Evolutionary conservation across 495 filamentous ascomycete genomes (phyloP), one percentile per base, ranked within the genome.

Genomic region (Tuber indicum): DNA sequence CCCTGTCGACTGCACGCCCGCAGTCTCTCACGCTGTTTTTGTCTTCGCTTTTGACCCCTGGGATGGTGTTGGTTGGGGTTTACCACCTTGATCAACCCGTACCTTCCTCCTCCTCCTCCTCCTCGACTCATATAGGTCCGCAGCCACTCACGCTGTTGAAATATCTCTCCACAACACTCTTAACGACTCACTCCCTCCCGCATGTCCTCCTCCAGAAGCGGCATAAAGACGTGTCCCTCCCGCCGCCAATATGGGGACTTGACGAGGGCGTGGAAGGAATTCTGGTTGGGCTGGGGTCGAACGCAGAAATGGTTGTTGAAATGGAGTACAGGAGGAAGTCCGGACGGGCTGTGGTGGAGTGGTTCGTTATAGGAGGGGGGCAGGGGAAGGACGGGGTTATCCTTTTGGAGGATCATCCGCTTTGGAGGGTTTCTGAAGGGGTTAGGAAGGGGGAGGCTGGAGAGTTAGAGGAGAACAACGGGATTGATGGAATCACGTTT

Each of bases 281-380:
- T 23, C 1, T 84, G 14, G 41, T 77, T 16, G 83, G 82, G 19
- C 77, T 82, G 43, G 79, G 76, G 19, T 76, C 72, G 36, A 88
- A 88, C 52, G 84, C 87, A 23, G 91, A 91, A 0, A 84, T 96
- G 6, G 93, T 97, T 4, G 79, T 99, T 4, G 91, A 94, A 78
- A 91, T 97, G 89, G 94, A 98, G 84, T 87, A 96, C 82, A 86
- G 96, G 3, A 86, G 94, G 32, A 91, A 92, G 78, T 92, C 90
- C 76, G 96, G 96, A 0, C 87, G 94, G 26, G 89, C 90, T 0
- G 90, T 97, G 14, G 82, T 87, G 36, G 95, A 97, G 84, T 89
- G 87, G 85, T 98, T 94, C 81, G 88, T 94, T 69, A 82, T 98
- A 0, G 88, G 88, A 0, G 86, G 86, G 23, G 71, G 47, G 21